Percentiles rank a stretch among this genome's conserved stretches.
These are phyloP conservation scores for Phanerochaete sordida DNA, from an alignment of 768 basidiomycete genomes.

Conservation along the genomic window DNA sequence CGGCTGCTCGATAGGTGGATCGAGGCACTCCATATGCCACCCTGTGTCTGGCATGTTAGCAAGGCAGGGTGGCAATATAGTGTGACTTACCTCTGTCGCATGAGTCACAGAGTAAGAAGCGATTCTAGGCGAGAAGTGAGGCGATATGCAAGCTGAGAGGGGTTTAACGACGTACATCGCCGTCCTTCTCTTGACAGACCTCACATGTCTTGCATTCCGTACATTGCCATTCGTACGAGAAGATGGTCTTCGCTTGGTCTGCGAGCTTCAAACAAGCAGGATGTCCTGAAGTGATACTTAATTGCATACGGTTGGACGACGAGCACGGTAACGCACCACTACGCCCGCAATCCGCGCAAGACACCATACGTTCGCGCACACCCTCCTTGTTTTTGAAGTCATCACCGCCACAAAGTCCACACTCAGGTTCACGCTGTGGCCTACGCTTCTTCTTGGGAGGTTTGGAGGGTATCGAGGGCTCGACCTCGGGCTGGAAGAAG, in stretches of 20 bases:
- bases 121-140: slow-evolving; percentile 42
- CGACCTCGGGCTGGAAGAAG: slow-evolving; percentile 45
- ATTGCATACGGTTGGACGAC: not conserved
- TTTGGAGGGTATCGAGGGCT: slow-evolving; percentile 36
- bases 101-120: slow-evolving; percentile 87
- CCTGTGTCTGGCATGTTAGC: slow-evolving; percentile 36
- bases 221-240: slow-evolving; percentile 82
- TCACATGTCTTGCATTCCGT: slow-evolving; percentile 92
- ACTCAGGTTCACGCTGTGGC: slow-evolving; percentile 56
- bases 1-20: slow-evolving; percentile 63
- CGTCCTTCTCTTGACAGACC: slow-evolving; percentile 78
- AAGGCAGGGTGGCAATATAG: slow-evolving; percentile 10
- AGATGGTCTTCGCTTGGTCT: slow-evolving; percentile 56
- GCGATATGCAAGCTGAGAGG: slow-evolving; percentile 4
- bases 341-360: slow-evolving; percentile 78
- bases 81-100: slow-evolving; percentile 77
- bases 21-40: slow-evolving; percentile 82
- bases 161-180: slow-evolving; percentile 63
- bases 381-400: slow-evolving; percentile 54
- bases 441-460: slow-evolving; percentile 44
- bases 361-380: slow-evolving; percentile 65
- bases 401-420: slow-evolving; percentile 76
- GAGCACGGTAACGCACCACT: slow-evolving; percentile 52
- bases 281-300: slow-evolving; percentile 54
- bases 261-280: slow-evolving; percentile 77